Evolutionary conservation across 441 rosid genomes (phyloP), one percentile per base, ranked within the genome.

Genomic region (Geranium incanum): DNA sequence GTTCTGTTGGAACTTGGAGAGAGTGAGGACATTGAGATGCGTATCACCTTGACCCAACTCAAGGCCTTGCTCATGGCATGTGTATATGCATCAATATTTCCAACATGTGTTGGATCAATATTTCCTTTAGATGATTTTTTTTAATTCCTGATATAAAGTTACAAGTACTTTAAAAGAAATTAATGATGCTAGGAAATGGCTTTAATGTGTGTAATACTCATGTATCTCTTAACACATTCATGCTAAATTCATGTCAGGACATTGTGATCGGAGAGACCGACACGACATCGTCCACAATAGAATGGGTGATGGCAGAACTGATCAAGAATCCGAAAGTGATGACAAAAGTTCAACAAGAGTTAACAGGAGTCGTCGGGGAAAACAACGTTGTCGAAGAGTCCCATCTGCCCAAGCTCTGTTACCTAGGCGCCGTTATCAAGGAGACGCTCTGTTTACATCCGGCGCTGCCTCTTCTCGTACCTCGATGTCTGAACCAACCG

Each of bases 401-500:
- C 45, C 86, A 86, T 75, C 18, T 83, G 60, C 76, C 78, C 9
- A 74, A 73, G 33, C 70, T 86, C 8, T 36, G 63, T 0, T 84
- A 84, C 69, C 59, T 88, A 6, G 75, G 81, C 6, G 82, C 81
- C 0, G 86, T 81, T 2, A 72, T 82, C 36, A 85, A 88, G 67
- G 93, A 87, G 75, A 70, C 82, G 1, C 39, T 81, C 15, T 75
- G 88, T 0, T 76, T 86, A 64, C 87, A 87, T 67, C 88, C 84
- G 1, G 74, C 81, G 0, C 48, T 80, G 11, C 89, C 93, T 0
- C 50, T 86, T 5, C 78, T 90, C 7, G 68, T 82, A 0, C 87
- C 91, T 0, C 81, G 78, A 37, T 36, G 73, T 43, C 70, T 85
- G 33, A 69, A 75, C 18, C 68, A 72, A 65, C 28, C 81, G 1